A percentile compares a stretch with the other conserved stretches of the same genome.
Conservation (phyloP, 2,329 filamentous ascomycete species). For the Alternaria brassicicola region DNA sequence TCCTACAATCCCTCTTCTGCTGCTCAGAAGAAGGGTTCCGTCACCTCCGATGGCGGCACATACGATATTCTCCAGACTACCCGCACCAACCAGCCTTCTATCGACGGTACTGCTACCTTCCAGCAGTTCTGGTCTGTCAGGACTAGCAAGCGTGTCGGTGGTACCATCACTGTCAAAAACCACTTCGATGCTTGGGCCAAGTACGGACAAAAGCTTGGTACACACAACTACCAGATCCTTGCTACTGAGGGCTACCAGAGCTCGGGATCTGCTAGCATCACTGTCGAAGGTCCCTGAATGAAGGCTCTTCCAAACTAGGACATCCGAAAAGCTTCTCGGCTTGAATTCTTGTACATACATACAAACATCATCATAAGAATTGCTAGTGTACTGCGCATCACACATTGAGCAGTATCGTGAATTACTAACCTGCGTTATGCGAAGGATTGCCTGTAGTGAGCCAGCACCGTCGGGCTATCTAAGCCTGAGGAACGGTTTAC, state of each 20-base stretch:
- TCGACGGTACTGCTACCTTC: constrained; percentile 62
- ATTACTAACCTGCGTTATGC: neutral
- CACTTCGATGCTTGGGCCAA: constrained; percentile 62
- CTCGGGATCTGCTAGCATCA: constrained; percentile 57
- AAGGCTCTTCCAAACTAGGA: neutral
- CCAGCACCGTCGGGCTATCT: neutral
- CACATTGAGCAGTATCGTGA: neutral
- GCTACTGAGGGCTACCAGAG: constrained; percentile 62
- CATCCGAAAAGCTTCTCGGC: neutral
- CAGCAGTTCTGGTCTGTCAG: constrained; percentile 62
- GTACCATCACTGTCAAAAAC: constrained; percentile 56
- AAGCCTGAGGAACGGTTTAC: neutral
- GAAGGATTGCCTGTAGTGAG: neutral
- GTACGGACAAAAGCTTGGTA: constrained; percentile 57
- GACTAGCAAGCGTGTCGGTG: constrained; percentile 56
- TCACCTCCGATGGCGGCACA: constrained; percentile 58
- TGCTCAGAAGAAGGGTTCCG: constrained; percentile 57
- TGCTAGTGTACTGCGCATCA: neutral
- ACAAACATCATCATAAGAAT: neutral
- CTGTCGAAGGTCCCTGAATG: constrained; percentile 38
- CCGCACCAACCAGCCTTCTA: constrained; percentile 59
- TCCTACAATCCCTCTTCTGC: constrained; percentile 58
- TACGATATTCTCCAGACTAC: constrained; percentile 61
- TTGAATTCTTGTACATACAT: constrained; percentile 3
- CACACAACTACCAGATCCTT: constrained; percentile 61